Evolutionary conservation across 2,329 filamentous ascomycete species (phyloP).

Genomic region (Clarireedia paspali): DNA sequence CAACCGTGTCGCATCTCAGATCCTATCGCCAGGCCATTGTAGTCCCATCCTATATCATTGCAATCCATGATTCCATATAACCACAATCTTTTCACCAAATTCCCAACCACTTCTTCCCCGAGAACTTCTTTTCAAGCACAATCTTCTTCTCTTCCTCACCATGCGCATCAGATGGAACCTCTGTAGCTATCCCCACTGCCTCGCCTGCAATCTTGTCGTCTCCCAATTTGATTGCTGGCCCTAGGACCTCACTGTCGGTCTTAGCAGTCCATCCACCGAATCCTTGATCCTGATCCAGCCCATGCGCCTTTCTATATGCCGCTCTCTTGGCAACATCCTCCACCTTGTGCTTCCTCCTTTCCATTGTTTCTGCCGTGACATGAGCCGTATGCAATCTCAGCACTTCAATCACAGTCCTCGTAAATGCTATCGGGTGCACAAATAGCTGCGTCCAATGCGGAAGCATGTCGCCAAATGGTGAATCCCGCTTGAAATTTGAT

Average conservation of each 20-base stretch:
- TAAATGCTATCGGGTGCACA: conserved; percentile 60
- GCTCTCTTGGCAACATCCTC: conserved; percentile 85
- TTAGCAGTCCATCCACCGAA: conserved; percentile 42
- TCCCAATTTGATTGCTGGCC: conserved; percentile 27
- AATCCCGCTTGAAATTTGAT: conserved; percentile 70
- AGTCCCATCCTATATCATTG: background rate
- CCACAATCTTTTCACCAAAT: conserved; percentile 52
- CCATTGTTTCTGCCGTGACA: conserved; percentile 57
- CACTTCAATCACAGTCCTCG: conserved; percentile 60
- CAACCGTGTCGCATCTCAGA: background rate
- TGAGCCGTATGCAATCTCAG: conserved; percentile 70
- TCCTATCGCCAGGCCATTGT: conserved; percentile 1
- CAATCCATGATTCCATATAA: background rate
- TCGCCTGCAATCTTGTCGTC: background rate
- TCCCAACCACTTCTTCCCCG: conserved; percentile 74
- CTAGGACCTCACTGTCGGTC: conserved; percentile 28
- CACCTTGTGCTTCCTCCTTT: conserved; percentile 63
- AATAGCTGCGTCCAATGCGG: conserved; percentile 63
- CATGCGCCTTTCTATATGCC: conserved; percentile 80
- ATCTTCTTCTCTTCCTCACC: conserved; percentile 25
- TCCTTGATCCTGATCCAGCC: conserved; percentile 57
- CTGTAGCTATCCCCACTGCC: background rate
- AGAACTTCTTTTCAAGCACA: conserved; percentile 37
- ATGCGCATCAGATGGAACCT: background rate
- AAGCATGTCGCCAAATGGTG: conserved; percentile 72